Percentiles rank a stretch among this genome's conserved stretches.
phyloP scores from a whole-genome alignment of 495 filamentous ascomycete species.

The Penicillium coprophilum region DNA sequence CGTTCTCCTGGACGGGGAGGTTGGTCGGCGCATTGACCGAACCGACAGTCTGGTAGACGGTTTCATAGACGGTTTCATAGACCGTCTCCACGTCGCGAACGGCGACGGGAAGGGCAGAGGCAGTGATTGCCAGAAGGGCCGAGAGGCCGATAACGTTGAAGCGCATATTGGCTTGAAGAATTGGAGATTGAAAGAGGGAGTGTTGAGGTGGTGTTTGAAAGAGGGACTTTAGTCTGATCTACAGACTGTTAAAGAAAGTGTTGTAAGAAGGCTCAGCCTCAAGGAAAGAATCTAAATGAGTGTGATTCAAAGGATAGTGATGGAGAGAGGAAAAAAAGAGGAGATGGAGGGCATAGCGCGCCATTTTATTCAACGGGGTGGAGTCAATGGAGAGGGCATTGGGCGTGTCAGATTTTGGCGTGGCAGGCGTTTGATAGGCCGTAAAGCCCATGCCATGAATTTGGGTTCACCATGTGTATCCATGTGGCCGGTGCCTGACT shows the following conservation, averaged over 20 bases:
- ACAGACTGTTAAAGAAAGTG: conserved; percentile 14
- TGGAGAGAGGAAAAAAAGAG: neutral
- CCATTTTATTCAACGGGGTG: conserved; percentile 7
- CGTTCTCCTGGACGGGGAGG: conserved; percentile 3
- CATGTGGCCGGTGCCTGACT: conserved; percentile 8
- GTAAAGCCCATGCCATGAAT: neutral
- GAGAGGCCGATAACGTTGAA: conserved; percentile 7
- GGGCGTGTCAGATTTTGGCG: neutral
- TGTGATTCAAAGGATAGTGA: conserved; percentile 12
- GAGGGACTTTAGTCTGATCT: conserved; percentile 11
- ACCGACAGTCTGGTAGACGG: conserved; percentile 2
- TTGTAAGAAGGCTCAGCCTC: conserved; percentile 6
- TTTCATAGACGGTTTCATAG: conserved; percentile 12
- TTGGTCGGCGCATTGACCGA: neutral
- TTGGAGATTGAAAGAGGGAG: neutral
- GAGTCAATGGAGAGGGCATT: neutral
- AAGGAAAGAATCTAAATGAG: conserved; percentile 9
- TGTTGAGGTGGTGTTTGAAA: neutral
- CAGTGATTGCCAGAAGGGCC: conserved; percentile 7
- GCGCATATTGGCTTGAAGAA: conserved; percentile 10
- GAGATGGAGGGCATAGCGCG: conserved; percentile 3
- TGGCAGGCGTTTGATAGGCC: conserved; percentile 2
- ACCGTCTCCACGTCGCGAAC: conserved; percentile 1
- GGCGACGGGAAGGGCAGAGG: conserved; percentile 8
- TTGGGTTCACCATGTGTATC: conserved; percentile 4